Evolutionary conservation across 176 grass and related monocot genomes (phyloP).

Genomic region (Otatea glauca): DNA sequence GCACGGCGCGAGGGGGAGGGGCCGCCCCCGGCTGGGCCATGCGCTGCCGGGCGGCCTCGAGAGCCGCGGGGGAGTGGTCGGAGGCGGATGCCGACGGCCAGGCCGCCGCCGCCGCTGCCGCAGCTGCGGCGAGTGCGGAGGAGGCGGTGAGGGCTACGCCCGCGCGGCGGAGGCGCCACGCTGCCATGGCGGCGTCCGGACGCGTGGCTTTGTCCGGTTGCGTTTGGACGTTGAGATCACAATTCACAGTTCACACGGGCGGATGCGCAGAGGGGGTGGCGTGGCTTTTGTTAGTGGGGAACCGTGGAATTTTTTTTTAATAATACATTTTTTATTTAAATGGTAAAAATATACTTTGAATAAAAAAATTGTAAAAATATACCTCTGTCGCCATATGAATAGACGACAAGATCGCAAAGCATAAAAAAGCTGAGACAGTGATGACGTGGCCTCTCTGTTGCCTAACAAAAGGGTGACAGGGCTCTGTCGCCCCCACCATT

Average conservation of each 20-base stretch:
- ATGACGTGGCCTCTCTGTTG: too few species aligned
- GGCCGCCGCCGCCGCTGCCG: conserved; percentile 11
- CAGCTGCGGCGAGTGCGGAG: conserved; percentile 40
- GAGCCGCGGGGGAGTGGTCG: conserved; percentile 42
- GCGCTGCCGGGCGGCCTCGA: conserved; percentile 50
- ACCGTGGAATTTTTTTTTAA: too few species aligned
- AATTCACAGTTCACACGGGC: background rate
- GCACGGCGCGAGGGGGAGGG: conserved; percentile 67
- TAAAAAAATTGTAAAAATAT: too few species aligned
- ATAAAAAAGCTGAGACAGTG: too few species aligned
- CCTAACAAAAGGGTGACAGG: too few species aligned
- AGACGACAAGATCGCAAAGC: too few species aligned
- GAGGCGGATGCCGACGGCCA: conserved; percentile 41
- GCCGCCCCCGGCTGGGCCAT: conserved; percentile 44
- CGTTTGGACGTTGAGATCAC: background rate
- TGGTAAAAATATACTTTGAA: too few species aligned
- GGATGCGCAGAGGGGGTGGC: background rate
- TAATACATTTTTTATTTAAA: too few species aligned
- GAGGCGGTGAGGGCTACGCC: conserved; percentile 64
- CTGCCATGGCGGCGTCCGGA: conserved; percentile 43
- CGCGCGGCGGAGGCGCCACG: conserved; percentile 60
- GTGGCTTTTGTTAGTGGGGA: too few species aligned
- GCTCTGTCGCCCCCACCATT: too few species aligned
- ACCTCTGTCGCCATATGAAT: too few species aligned
- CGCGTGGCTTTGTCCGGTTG: background rate